Conservation (phyloP, 305 asterid species). For the Solanum hybrid region DNA sequence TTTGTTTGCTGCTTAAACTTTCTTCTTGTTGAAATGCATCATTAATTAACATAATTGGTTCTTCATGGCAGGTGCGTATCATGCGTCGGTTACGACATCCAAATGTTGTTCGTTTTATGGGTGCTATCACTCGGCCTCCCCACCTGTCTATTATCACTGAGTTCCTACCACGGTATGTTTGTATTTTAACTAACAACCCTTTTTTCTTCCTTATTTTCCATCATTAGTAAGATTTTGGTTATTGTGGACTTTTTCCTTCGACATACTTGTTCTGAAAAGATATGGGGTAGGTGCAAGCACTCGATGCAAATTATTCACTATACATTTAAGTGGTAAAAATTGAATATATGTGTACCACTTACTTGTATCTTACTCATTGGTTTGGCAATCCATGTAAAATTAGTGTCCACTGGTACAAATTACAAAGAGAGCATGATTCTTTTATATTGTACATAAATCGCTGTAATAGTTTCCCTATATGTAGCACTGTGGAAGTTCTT, state of each 20-base stretch:
- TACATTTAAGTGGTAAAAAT: neutral
- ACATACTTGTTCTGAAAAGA: neutral
- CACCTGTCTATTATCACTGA: slow-evolving; percentile 94
- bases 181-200: neutral
- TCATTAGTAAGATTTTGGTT: neutral
- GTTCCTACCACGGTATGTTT: slow-evolving; percentile 77
- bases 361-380: neutral
- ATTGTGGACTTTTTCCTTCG: neutral
- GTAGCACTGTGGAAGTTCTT: neutral
- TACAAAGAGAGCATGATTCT: neutral
- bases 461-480: neutral
- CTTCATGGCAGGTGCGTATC: slow-evolving; percentile 70
- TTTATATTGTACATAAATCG: neutral
- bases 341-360: neutral
- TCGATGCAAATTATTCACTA: neutral
- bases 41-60: slow-evolving; percentile 5
- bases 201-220: neutral
- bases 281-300: neutral
- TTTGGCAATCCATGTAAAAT: neutral
- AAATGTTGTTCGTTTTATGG: slow-evolving; percentile 96
- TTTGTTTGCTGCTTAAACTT: neutral
- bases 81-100: slow-evolving; percentile 99
- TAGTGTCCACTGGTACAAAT: neutral
- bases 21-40: neutral
- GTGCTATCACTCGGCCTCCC: slow-evolving; percentile 99